Evolutionary conservation across 495 filamentous ascomycete genomes (phyloP).

Genomic region (Neurospora tetraspora): DNA sequence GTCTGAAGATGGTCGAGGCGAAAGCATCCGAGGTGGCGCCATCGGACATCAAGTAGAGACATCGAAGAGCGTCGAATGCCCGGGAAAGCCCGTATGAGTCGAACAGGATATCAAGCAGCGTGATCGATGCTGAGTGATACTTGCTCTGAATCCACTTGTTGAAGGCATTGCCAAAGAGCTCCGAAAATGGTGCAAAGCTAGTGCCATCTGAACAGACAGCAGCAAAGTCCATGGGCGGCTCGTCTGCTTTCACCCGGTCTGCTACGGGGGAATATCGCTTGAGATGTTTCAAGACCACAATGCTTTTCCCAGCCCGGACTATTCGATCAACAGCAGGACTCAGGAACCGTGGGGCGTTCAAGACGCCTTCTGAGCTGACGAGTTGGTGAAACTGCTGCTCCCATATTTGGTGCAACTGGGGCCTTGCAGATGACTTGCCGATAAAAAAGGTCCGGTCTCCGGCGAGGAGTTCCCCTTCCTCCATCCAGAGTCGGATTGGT

Average conservation of each 20-base stretch:
- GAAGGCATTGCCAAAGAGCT: conserved; percentile 60
- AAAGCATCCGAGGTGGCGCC: conserved; percentile 53
- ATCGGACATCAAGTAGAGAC: conserved; percentile 65
- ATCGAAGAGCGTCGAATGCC: conserved; percentile 56
- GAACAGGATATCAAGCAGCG: conserved; percentile 57
- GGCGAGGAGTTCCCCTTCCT: conserved; percentile 57
- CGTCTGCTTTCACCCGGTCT: conserved; percentile 11
- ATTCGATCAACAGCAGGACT: conserved; percentile 56
- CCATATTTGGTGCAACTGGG: conserved; percentile 61
- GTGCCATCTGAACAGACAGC: conserved; percentile 37
- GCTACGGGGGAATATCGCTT: conserved; percentile 25
- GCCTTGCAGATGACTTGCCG: conserved; percentile 41
- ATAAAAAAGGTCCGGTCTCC: conserved; percentile 66
- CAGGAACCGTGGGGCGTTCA: conserved; percentile 67
- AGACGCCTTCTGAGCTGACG: conserved; percentile 38
- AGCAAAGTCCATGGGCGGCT: conserved; percentile 42
- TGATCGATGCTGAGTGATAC: conserved; percentile 54
- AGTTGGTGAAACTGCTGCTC: conserved; percentile 60
- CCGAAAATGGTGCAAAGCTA: conserved; percentile 60
- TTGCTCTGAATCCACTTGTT: conserved; percentile 61
- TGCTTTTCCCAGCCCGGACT: conserved; percentile 79
- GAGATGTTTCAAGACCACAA: conserved; percentile 66
- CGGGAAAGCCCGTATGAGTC: conserved; percentile 55
- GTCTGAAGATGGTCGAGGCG: conserved; percentile 61
- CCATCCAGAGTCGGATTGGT: conserved; percentile 78